Base-by-base conservation (phyloP, 164 flowering plant genomes). In the Warburgia ugandensis region DNA sequence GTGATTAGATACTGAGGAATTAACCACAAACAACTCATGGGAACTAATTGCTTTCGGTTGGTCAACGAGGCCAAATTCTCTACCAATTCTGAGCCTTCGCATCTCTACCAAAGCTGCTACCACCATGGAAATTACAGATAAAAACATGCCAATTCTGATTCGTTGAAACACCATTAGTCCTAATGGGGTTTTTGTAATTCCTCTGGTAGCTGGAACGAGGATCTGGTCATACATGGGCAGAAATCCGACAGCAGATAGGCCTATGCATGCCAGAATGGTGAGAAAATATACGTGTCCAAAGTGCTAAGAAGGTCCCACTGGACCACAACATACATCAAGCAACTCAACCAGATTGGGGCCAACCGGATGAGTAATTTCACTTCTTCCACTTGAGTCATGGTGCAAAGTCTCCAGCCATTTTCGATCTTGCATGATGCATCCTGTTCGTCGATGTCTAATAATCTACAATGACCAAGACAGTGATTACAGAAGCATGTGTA, bases 91-190 rank as follows among this genome's bases (percentile, higher is more conserved):
- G 8, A 57, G 47, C 22, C 61, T 47, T 29, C 8, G 32, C 36
- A 12, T 8, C 46, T 57, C 61, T 20, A 57, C 61, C 20, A 48
- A 0, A 19, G 61, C 61, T 20, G 54, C 45, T 20, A 21, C 46
- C 17, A 57, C 61, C 53, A 57, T 48, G 25, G 37, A 28, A 11
- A 37, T 5, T 5, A 40, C 33, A 19, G 47, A 40, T 16, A 57
- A 9, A 25, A 38, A 27, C 20, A 48, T 37, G 4, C 47, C 55
- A 9, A 28, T 28, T 9, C 45, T 45, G 3, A 36, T 36, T 20
- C 45, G 37, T 11, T 38, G 43, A 21, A 38, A 33, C 35, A 25
- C 17, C 3, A 45, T 52, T 22, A 52, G 23, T 3, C 45, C 45
- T n/a, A 25, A 25, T 17, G 55, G 19, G n/a, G 6, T 52, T 25